Evolutionary conservation across 208 protist genomes (phyloP), one percentile per base, ranked within the genome.

Genomic region (Trypanosoma theileri): DNA sequence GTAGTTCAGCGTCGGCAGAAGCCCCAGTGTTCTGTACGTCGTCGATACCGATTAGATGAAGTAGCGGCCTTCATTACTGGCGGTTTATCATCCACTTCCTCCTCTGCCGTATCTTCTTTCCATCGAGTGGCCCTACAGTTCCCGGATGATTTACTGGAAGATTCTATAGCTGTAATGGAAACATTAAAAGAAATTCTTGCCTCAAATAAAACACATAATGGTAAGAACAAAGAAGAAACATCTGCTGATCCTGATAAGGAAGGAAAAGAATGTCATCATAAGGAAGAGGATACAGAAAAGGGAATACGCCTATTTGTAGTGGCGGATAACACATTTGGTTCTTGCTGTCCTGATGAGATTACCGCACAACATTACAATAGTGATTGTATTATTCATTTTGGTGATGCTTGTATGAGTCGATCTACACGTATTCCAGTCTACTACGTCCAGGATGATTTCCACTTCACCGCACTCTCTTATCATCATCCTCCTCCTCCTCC

Each of bases 281-380:
- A 19, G 26, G 3, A 41, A 62, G 54, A 26, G 4, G 16, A 31
- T 51, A 26, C 48, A 31, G 59, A 69, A 12, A 57, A 54, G 48
- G 17, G 46, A 44, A 55, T 85, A 21, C 89, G 84, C 12, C 71
- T 95, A 51, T 92, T 91, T 68, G 79, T 95, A 12, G 59, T 98
- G 8, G 91, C 87, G 9, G 94, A 98, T 80, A 97, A 88, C 67
- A 94, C 92, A 0, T 98, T 96, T 67, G 92, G 85, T 42, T 89
- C 86, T 58, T 98, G 94, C 77, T 98, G 94, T 76, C 85, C 89
- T 0, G 94, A 98, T 63, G 90, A 93, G 68, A 89, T 98, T 52
- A 95, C 90, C 0, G 88, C 94, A 11, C 84, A 92, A 69, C 94
- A 98, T 67, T 89, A 92, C 75, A 41, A 58, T 19, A 75, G 76